phyloP scores from a whole-genome alignment of 768 basidiomycete genomes.

The Cystofilobasidium macerans region DNA sequence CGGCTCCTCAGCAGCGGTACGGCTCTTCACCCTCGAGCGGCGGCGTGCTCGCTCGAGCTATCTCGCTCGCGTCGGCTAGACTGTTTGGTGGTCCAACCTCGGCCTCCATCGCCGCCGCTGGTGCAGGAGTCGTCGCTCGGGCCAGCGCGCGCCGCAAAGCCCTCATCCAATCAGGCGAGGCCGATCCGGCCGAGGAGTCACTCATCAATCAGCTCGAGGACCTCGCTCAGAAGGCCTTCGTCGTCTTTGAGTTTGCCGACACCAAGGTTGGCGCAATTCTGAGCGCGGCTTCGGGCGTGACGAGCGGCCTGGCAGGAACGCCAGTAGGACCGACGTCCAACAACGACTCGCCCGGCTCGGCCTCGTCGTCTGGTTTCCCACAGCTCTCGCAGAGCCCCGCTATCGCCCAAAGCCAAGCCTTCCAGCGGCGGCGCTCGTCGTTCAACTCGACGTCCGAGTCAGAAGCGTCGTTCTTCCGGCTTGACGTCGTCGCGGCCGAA shows the following conservation, averaged over 20 bases:
- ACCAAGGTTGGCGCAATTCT: slow-evolving; percentile 43
- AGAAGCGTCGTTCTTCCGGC: slow-evolving; percentile 27
- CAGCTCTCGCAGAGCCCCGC: background rate
- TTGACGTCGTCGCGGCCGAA: slow-evolving; percentile 33
- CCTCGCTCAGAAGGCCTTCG: slow-evolving; percentile 89
- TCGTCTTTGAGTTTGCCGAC: slow-evolving; percentile 85
- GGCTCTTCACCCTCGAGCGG: slow-evolving; percentile 29
- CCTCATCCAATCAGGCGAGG: slow-evolving; percentile 21
- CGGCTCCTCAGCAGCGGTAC: slow-evolving; percentile 31
- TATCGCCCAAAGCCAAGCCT: background rate
- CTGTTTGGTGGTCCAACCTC: slow-evolving; percentile 20
- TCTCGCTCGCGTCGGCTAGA: slow-evolving; percentile 20
- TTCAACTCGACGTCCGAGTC: slow-evolving; percentile 34
- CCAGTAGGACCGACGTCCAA: slow-evolving; percentile 8
- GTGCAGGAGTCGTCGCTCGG: slow-evolving; percentile 26
- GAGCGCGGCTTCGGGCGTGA: background rate
- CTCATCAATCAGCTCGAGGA: slow-evolving; percentile 74
- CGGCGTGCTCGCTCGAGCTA: slow-evolving; percentile 21
- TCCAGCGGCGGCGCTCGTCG: slow-evolving; percentile 34
- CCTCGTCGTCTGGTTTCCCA: slow-evolving; percentile 23
- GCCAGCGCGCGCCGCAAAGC: slow-evolving; percentile 50
- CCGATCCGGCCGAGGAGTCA: slow-evolving; percentile 35
- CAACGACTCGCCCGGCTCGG: slow-evolving; percentile 19
- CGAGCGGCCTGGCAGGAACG: background rate
- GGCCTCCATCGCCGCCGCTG: slow-evolving; percentile 16